Percentiles rank a stretch among this genome's conserved stretches.
Evolutionary conservation across 148 eudicot species (phyloP).

Genomic region (Euryodendron excelsum): DNA sequence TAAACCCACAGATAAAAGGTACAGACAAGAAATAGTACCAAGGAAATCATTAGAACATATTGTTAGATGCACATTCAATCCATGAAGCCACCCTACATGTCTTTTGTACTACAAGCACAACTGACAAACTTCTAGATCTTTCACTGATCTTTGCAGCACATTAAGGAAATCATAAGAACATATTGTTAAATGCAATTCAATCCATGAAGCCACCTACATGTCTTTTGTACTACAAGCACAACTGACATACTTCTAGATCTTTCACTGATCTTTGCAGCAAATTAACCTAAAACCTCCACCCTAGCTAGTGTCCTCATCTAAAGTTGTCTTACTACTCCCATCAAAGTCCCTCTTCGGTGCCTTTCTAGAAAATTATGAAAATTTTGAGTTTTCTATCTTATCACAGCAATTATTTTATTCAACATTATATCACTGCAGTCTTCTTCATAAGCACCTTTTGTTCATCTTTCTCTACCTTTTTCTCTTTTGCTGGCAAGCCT

Average conservation of each 20-base stretch:
- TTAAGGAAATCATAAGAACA: too few relatives aligned
- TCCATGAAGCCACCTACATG: not conserved
- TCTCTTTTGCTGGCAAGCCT: too few relatives aligned
- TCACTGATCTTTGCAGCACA: not conserved
- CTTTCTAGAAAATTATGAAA: too few relatives aligned
- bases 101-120: not conserved
- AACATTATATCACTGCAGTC: too few relatives aligned
- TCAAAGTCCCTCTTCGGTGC: too few relatives aligned
- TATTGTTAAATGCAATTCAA: too few relatives aligned
- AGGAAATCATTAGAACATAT: constrained; percentile 1
- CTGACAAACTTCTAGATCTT: not conserved
- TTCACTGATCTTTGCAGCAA: not conserved
- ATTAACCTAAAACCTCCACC: not conserved
- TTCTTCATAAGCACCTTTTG: too few relatives aligned
- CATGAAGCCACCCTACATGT: not conserved
- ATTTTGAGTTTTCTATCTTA: too few relatives aligned
- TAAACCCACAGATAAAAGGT: not conserved
- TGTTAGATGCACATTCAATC: not conserved
- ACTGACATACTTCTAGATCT: not conserved
- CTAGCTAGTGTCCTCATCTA: too few relatives aligned
- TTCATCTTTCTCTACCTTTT: too few relatives aligned
- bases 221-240: not conserved
- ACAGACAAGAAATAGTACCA: not conserved
- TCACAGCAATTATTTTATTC: too few relatives aligned
- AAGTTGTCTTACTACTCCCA: too few relatives aligned